phyloP scores from a whole-genome alignment of 345 rosid species.

The Corchorus olitorius region DNA sequence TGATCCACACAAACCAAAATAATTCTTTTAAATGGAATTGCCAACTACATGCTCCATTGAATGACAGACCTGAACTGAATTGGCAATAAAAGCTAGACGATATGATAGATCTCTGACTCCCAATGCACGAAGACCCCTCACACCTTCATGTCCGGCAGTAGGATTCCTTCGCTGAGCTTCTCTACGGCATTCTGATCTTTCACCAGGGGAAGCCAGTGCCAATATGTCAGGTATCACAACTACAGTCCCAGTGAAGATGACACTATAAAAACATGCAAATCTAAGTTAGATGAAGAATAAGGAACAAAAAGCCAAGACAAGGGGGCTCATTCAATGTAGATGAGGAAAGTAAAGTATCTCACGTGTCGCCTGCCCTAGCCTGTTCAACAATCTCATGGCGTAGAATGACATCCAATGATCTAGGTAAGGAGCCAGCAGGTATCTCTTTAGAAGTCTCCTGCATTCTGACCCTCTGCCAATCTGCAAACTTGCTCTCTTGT shows the following conservation, averaged over 20 bases:
- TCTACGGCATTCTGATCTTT: slow-evolving; percentile 81
- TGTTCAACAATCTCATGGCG: slow-evolving; percentile 97
- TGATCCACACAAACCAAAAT: neutral
- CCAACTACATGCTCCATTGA: neutral
- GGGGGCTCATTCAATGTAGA: neutral
- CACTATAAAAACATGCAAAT: slow-evolving; percentile 49
- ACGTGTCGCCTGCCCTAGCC: slow-evolving; percentile 99
- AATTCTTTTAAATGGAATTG: neutral
- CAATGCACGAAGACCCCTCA: slow-evolving; percentile 76
- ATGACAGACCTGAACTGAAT: slow-evolving; percentile 85
- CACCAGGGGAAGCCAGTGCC: slow-evolving; percentile 94
- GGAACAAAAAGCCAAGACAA: neutral
- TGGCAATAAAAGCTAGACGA: slow-evolving; percentile 90
- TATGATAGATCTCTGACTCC: slow-evolving; percentile 97
- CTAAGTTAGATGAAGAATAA: neutral
- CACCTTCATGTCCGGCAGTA: slow-evolving; percentile 73
- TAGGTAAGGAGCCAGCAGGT: slow-evolving; percentile 94
- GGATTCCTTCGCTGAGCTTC: slow-evolving; percentile 74
- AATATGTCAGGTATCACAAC: slow-evolving; percentile 94
- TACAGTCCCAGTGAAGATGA: slow-evolving; percentile 84
- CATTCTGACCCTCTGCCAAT: slow-evolving; percentile 99
- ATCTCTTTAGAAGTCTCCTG: slow-evolving; percentile 98
- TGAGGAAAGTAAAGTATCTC: slow-evolving; percentile 26
- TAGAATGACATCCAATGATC: slow-evolving; percentile 90
- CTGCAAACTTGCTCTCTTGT: slow-evolving; percentile 95